A percentile compares a stretch with the other conserved stretches of the same genome.
These are phyloP conservation scores for Penicillium pulvis DNA, from an alignment of 495 filamentous ascomycete genomes.

Conservation along the genomic window DNA sequence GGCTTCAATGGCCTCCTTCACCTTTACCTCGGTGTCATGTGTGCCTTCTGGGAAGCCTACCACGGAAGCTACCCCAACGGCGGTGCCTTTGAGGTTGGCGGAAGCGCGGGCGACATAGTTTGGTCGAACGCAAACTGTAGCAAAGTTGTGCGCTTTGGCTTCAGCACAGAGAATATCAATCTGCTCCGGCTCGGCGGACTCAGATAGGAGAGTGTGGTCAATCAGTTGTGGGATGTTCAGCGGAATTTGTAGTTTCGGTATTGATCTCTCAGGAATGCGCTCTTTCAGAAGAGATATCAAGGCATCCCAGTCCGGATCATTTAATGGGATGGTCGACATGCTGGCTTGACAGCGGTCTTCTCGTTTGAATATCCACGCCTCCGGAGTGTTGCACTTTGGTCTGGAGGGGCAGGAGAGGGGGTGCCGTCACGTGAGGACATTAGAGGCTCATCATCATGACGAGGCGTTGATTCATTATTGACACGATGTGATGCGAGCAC, in stretches of 20 bases:
- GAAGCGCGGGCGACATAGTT: slow-evolving; percentile 54
- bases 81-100: slow-evolving; percentile 49
- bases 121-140: slow-evolving; percentile 61
- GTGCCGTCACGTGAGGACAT: slow-evolving; percentile 33
- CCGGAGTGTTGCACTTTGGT: background rate
- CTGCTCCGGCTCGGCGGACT: slow-evolving; percentile 52
- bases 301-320: slow-evolving; percentile 40
- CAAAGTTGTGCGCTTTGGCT: slow-evolving; percentile 60
- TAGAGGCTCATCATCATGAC: slow-evolving; percentile 20
- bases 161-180: slow-evolving; percentile 66
- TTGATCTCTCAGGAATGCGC: slow-evolving; percentile 26
- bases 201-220: slow-evolving; percentile 67
- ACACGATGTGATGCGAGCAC: slow-evolving; percentile 12
- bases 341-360: slow-evolving; percentile 14
- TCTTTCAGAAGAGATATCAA: slow-evolving; percentile 32
- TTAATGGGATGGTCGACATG: slow-evolving; percentile 34
- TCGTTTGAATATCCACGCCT: slow-evolving; percentile 5
- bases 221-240: slow-evolving; percentile 46
- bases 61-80: slow-evolving; percentile 61
- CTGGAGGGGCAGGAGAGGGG: slow-evolving; percentile 23
- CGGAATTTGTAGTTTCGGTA: slow-evolving; percentile 27
- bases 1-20: slow-evolving; percentile 57
- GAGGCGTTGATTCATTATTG: slow-evolving; percentile 25
- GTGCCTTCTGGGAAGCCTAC: slow-evolving; percentile 70
- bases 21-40: slow-evolving; percentile 53